Evolutionary conservation across 2,329 filamentous ascomycete genomes (phyloP), one percentile per base, ranked within the genome.

Genomic region (Triangularia setosa): DNA sequence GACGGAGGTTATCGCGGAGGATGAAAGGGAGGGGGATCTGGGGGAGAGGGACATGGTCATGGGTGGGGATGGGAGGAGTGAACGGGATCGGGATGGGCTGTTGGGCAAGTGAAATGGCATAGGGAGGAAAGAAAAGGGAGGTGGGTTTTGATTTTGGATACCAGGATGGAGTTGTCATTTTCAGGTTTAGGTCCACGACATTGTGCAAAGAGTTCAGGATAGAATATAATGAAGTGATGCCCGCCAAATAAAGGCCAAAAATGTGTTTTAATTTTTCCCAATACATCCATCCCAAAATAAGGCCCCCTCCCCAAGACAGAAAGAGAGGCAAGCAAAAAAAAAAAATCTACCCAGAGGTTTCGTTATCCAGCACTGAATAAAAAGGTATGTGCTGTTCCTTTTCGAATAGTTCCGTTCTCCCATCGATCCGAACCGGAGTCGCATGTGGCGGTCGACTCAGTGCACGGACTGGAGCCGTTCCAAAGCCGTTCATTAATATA

Each of bases 1-100:
- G 21, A 70, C 68, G 9, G 70, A 72, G 64, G 62, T 40, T 9
- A 67, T 61, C 18, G 60, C 30, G 2, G 67, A 61, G 18, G 63
- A 57, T 28, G 27, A 28, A 28, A 28, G 27, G 5, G 64, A 54
- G n/a, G 60, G 62, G 21, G 64, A 65, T 35, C 53, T 24, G 16
- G 24, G 30, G 55, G 57, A 61, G 40, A 33, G 27, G 56, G 59
- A 7, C 14, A 18, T 24, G 28, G 40, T 35, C 1, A 60, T 48
- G 58, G 58, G 61, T 16, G 35, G 21, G 16, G 23, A 33, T 16
- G 57, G 56, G 14, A 48, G 54, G 28, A 53, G 52, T 7, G 65
- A 58, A 30, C 60, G 58, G 21, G 63, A 67, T 35, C 14, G 58
- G 52, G 62, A 69, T 48, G 52, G 35, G 28, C 40, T 67, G 12